Base-by-base conservation (phyloP, 2,329 filamentous ascomycete genomes). In the Gyromitra esculenta region DNA sequence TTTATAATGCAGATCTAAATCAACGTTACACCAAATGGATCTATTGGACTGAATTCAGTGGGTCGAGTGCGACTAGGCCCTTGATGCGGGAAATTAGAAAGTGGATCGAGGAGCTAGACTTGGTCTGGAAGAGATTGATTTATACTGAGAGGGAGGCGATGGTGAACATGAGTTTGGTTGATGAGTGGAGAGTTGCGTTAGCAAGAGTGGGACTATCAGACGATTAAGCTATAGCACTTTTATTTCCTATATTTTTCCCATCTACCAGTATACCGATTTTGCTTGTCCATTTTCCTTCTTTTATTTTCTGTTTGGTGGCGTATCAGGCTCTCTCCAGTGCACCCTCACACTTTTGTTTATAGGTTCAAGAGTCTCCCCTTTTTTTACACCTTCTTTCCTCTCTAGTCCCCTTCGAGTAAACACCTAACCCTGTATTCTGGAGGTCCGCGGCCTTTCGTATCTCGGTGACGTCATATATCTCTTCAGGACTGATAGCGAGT, bases 101-200 rank as follows among this genome's bases (percentile, higher is more conserved):
- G 39, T 75, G 72, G 72, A 75, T 75, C 7, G 72, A 71, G 31
- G 37, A 70, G 41, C 71, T 65, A 59, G 72, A 75, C 50, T 48
- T 75, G 9, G 52, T 75, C 50, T 75, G 72, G 72, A 75, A 75
- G 35, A 70, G 72, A 59, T 43, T 75, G 45, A 39, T 71, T 13
- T 71, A 57, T 41, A 70, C 65, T 54, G 72, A 63, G 8, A 57
- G 13, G 41, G 57, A 75, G 21, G 21, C 72, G 5, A 54, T 48
- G 6, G 15, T 35, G 18, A 75, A 75, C 21, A 59, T 75, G 60
- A 39, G 60, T 43, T 65, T 39, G 4, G 72, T 64, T 35, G 65
- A 71, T 7, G 13, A 18, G 41, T 75, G 72, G 72, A 70, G 66
- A 11, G 63, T 35, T 64, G 37, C 41, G 13, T 71, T 75, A 7